Conservation (phyloP, 192 early-diverging fungal species). For the Entophlyctis helioformis region DNA sequence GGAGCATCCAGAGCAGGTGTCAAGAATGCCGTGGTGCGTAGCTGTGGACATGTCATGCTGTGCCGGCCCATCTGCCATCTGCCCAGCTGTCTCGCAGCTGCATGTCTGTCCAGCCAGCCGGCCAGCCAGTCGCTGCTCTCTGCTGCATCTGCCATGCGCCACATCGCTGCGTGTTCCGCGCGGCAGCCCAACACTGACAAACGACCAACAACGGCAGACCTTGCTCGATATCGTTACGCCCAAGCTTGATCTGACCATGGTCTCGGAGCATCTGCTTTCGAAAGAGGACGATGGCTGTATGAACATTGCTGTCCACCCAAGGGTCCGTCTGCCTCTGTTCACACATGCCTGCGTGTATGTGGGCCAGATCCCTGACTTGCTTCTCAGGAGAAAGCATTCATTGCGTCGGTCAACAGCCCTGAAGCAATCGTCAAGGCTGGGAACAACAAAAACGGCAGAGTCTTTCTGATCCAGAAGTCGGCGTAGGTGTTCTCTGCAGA, state of each 20-base stretch:
- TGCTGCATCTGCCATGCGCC: too few species aligned
- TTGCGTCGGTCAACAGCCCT: slow-evolving; percentile 63
- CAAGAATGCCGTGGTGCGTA: slow-evolving; percentile 78
- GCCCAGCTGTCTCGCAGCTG: too few species aligned
- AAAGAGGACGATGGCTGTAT: slow-evolving; percentile 75
- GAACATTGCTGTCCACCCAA: slow-evolving; percentile 67
- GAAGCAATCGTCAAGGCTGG: slow-evolving; percentile 51
- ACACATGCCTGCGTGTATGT: neutral
- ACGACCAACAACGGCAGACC: slow-evolving; percentile 7
- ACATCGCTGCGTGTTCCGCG: too few species aligned
- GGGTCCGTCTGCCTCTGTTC: slow-evolving; percentile 31
- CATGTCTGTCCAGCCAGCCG: too few species aligned
- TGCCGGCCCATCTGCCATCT: too few species aligned
- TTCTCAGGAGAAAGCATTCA: slow-evolving; percentile 44
- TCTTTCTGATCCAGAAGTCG: slow-evolving; percentile 53
- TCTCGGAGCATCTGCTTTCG: slow-evolving; percentile 20
- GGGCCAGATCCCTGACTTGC: neutral
- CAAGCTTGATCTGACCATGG: slow-evolving; percentile 13
- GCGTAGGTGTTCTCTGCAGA: slow-evolving; percentile 12
- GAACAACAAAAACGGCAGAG: slow-evolving; percentile 64
- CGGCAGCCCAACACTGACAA: too few species aligned
- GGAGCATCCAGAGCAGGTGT: slow-evolving; percentile 69
- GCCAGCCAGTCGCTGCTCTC: too few species aligned
- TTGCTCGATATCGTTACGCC: slow-evolving; percentile 21
- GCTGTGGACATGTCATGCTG: too few species aligned